These are phyloP conservation scores for Pseudopyricularia javanii DNA, from an alignment of 2,329 filamentous ascomycete species.

Conservation along the genomic window DNA sequence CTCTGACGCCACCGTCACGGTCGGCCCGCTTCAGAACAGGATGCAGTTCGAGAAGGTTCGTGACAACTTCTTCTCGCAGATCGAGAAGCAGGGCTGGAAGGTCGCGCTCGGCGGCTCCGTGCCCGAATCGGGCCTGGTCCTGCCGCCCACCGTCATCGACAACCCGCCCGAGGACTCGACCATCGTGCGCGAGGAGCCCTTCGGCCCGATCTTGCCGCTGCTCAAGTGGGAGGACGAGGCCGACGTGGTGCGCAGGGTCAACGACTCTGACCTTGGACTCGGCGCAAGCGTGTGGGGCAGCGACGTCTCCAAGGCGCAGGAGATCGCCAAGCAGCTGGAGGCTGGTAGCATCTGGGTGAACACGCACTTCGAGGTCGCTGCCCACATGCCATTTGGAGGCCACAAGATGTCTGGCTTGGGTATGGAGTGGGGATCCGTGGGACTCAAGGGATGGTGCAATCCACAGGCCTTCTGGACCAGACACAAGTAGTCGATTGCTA, in stretches of 20 bases:
- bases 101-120: too few relatives aligned
- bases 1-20: conserved; percentile 20
- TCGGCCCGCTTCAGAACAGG: conserved; percentile 14
- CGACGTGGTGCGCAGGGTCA: conserved; percentile 30
- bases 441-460: conserved; percentile 18
- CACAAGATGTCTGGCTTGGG: conserved; percentile 38
- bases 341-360: conserved; percentile 44
- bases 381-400: conserved; percentile 30
- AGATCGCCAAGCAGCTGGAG: conserved; percentile 32
- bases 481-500: too few relatives aligned
- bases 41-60: conserved; percentile 9
- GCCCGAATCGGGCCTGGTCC: conserved; percentile 35
- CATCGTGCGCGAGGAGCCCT: conserved; percentile 42
- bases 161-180: conserved; percentile 41
- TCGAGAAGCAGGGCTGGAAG: conserved; percentile 11
- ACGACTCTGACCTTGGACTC: conserved; percentile 34
- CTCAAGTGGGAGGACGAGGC: conserved; percentile 28
- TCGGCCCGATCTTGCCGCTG: conserved; percentile 28
- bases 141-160: conserved; percentile 46
- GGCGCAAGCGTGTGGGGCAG: conserved; percentile 39
- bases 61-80: conserved; percentile 22
- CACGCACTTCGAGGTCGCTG: conserved; percentile 21
- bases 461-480: not conserved
- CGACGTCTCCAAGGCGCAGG: conserved; percentile 30
- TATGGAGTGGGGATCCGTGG: conserved; percentile 24